These are phyloP conservation scores for Thermoascus crustaceus DNA, from an alignment of 2,329 filamentous ascomycete species.

Conservation along the genomic window DNA sequence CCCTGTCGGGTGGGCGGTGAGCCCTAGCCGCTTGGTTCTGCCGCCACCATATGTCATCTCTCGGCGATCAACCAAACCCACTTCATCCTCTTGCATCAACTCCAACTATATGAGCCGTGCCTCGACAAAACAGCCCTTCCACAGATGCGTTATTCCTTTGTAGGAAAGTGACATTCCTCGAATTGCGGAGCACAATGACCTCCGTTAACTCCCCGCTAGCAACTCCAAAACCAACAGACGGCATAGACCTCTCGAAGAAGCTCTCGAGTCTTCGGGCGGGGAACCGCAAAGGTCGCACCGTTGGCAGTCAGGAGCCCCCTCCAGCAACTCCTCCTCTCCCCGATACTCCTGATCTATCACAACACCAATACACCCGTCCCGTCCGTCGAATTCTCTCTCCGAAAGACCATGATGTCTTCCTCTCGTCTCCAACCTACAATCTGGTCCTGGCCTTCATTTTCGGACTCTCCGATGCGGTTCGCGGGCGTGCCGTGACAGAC, in stretches of 20 bases:
- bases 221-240: conserved; percentile 13
- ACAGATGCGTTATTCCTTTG: background rate
- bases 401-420: conserved; percentile 73
- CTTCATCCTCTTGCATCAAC: background rate
- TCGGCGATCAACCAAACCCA: background rate
- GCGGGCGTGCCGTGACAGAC: conserved; percentile 34
- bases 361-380: conserved; percentile 57
- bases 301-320: conserved; percentile 44
- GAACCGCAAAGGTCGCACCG: conserved; percentile 23
- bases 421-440: conserved; percentile 64
- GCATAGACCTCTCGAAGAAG: conserved; percentile 34
- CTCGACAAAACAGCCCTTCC: too few relatives aligned
- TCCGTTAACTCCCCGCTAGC: conserved; percentile 1
- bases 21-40: background rate
- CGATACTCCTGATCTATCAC: conserved; percentile 54
- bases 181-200: too few relatives aligned
- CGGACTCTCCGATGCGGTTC: conserved; percentile 71
- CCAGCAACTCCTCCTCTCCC: conserved; percentile 70
- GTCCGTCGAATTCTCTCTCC: conserved; percentile 72
- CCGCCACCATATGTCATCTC: conserved; percentile 3
- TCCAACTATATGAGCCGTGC: too few relatives aligned
- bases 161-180: background rate
- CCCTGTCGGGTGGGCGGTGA: conserved; percentile 8
- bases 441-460: conserved; percentile 82
- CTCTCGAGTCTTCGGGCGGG: conserved; percentile 29